Evolutionary conservation across 768 basidiomycete species (phyloP), one percentile per base, ranked within the genome.

Genomic region (Dacryopinax primogenitus): DNA sequence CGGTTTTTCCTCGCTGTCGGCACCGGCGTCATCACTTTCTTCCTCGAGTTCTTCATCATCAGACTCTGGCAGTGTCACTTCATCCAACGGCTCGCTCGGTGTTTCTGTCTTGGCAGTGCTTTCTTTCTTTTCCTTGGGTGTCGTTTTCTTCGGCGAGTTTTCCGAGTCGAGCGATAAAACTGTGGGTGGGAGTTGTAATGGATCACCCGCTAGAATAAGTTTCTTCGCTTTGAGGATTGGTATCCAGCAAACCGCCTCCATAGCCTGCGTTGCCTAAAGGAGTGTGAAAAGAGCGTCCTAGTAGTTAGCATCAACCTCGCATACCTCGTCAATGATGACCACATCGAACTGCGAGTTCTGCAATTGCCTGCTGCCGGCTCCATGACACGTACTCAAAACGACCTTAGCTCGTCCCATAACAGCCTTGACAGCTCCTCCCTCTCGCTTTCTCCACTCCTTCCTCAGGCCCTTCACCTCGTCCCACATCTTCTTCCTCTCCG

Each of bases 211-310:
- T 28, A 96, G 78, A 15, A 93, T 87, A 62, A 93, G 77, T 73
- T 92, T 95, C 76, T 86, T 87, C 0, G 85, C 88, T 73, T 94
- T 95, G 75, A 94, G 84, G 64, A 97, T 88, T 0, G 96, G 94
- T 33, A 98, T 83, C 93, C 95, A 97, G 76, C 93, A 97, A 3
- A 87, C 93, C 26, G 93, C 92, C 76, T 99, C 95, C 15, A 96
- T 72, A 2, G 94, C 95, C 74, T 98, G 96, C 0, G 96, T 97
- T 0, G 96, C 96, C 65, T 67, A 16, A 23, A 13, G 2, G 51
- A 58, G 51, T 30, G 9, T n/a, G n/a, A n/a, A n/a, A n/a, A n/a
- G n/a, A n/a, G n/a, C n/a, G n/a, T n/a, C n/a, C n/a, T n/a, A n/a
- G n/a, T n/a, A 3, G 30, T 18, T 15, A 11, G 26, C 2, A n/a